These are phyloP conservation scores for Pichia sp. DNA, from an alignment of 1,139 yeast species.

Conservation along the genomic window DNA sequence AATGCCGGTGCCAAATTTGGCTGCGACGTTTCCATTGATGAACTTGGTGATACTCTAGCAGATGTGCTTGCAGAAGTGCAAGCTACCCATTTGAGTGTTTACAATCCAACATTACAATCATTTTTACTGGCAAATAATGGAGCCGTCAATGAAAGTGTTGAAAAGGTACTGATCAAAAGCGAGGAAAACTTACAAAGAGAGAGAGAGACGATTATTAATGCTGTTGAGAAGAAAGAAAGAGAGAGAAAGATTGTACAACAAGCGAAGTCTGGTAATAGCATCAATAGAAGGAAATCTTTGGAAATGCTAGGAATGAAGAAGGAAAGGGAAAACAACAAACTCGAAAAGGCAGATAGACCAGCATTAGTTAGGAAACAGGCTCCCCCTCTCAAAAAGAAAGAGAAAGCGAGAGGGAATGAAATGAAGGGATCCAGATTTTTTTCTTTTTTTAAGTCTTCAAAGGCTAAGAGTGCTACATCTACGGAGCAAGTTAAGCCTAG, in stretches of 20 bases:
- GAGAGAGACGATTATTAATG: slow-evolving; percentile 1
- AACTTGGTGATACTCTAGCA: slow-evolving; percentile 14
- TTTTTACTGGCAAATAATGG: slow-evolving; percentile 16
- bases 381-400: too few species aligned
- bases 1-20: slow-evolving; percentile 1
- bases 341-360: neutral
- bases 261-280: slow-evolving; percentile 1
- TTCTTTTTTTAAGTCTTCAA: slow-evolving; percentile 1
- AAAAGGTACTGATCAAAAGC: slow-evolving; percentile 3
- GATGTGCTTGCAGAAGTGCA: slow-evolving; percentile 14
- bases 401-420: neutral
- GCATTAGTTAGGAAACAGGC: neutral
- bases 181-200: neutral
- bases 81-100: slow-evolving; percentile 14
- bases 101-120: slow-evolving; percentile 14
- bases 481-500: neutral
- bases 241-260: slow-evolving; percentile 6
- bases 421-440: slow-evolving; percentile 2
- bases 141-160: slow-evolving; percentile 6
- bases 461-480: neutral
- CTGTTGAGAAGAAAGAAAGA: slow-evolving; percentile 1
- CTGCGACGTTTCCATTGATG: slow-evolving; percentile 7
- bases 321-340: neutral
- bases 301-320: slow-evolving; percentile 1
- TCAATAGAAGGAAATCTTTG: slow-evolving; percentile 6